Evolutionary conservation across 768 basidiomycete species (phyloP).

Genomic region (Psilocybe subaeruginosa): DNA sequence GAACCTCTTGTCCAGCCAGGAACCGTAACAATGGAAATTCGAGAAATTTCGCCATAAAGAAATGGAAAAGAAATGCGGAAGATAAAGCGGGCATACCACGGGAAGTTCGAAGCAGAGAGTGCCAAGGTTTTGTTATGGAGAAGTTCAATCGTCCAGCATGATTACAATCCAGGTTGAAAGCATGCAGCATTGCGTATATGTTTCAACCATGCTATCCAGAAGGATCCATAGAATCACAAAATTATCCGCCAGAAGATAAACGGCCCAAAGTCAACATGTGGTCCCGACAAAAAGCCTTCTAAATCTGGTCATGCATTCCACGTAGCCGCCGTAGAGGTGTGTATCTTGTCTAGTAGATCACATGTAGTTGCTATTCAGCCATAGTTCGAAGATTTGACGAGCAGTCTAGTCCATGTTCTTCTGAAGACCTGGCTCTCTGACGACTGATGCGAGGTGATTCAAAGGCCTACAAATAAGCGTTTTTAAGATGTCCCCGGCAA

Average conservation of each 20-base stretch:
- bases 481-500: too few species aligned
- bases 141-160: background rate
- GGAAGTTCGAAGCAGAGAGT: background rate
- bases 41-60: background rate
- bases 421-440: too few species aligned
- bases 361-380: too few species aligned
- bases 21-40: background rate
- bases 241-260: background rate
- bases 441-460: too few species aligned
- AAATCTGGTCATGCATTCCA: background rate
- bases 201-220: too few species aligned
- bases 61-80: background rate
- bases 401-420: background rate
- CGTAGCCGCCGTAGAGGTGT: background rate
- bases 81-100: constrained; percentile 3
- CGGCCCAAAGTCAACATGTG: background rate
- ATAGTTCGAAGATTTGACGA: background rate
- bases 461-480: too few species aligned
- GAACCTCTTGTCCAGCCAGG: background rate
- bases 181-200: background rate
- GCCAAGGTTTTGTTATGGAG: background rate
- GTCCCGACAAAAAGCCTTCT: background rate
- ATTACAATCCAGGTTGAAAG: background rate
- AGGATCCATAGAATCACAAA: too few species aligned
- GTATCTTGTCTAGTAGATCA: too few species aligned